A percentile compares a stretch with the other conserved stretches of the same genome.
Evolutionary conservation across 352 stramenopile genomes (phyloP).

Genomic region (Aphanomyces euteiches): DNA sequence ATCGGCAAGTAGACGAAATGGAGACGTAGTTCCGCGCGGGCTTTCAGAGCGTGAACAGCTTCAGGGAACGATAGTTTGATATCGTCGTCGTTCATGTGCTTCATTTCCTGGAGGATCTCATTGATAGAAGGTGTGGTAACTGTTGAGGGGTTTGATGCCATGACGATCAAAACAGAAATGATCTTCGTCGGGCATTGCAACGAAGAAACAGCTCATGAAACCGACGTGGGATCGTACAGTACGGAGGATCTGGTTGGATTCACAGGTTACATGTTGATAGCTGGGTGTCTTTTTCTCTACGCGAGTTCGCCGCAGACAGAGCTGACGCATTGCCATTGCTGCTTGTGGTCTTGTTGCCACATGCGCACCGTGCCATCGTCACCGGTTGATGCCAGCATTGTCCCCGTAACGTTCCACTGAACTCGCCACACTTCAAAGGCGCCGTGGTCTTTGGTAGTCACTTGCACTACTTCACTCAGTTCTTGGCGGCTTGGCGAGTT

Average conservation of each 20-base stretch:
- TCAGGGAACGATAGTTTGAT: conserved; percentile 13
- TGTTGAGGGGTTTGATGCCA: too few species aligned
- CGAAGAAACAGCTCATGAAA: too few species aligned
- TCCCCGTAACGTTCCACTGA: conserved; percentile 96
- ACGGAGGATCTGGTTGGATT: too few species aligned
- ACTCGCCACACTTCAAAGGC: conserved; percentile 93
- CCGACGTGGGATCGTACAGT: too few species aligned
- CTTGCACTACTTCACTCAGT: conserved; percentile 63
- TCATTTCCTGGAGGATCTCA: neutral
- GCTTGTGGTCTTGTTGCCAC: conserved; percentile 92
- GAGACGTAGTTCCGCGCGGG: conserved; percentile 20
- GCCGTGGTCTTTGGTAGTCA: conserved; percentile 75
- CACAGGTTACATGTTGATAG: too few species aligned
- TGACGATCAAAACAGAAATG: too few species aligned
- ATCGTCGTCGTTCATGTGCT: conserved; percentile 9
- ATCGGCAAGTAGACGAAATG: conserved; percentile 27
- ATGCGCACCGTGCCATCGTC: conserved; percentile 94
- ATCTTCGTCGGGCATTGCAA: too few species aligned
- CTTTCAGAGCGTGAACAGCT: neutral
- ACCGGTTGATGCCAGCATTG: conserved; percentile 90
- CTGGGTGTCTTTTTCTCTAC: too few species aligned
- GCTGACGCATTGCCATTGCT: conserved; percentile 89
- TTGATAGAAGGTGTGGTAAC: neutral
- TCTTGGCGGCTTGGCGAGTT: conserved; percentile 51
- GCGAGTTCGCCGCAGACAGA: conserved; percentile 71